Evolutionary conservation across 148 eudicot species (phyloP).

Genomic region (Cornus controversa): DNA sequence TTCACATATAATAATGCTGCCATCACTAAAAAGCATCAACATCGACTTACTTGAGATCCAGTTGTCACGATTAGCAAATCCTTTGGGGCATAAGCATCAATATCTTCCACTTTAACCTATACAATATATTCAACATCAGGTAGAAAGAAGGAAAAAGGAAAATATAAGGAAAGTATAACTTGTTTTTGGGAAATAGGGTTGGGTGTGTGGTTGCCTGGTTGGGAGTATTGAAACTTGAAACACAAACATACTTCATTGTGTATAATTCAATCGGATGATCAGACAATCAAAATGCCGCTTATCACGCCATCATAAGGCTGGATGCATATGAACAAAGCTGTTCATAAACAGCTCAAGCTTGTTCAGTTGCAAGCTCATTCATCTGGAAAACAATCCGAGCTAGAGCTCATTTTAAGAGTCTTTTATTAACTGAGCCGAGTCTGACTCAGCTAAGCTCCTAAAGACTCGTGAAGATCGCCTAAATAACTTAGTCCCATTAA

Average conservation of each 20-base stretch:
- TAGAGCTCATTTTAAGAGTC: too few species aligned
- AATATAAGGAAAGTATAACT: not conserved
- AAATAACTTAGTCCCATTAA: too few species aligned
- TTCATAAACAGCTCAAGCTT: too few species aligned
- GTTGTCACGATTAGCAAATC: constrained; percentile 94
- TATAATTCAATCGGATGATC: not conserved
- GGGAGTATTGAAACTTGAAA: not conserved
- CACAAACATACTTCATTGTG: not conserved
- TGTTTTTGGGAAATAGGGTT: not conserved
- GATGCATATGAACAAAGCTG: too few species aligned
- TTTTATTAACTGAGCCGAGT: too few species aligned
- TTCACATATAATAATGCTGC: not conserved
- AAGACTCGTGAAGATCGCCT: too few species aligned
- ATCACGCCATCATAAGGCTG: too few species aligned
- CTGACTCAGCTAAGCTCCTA: too few species aligned
- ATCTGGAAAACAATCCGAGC: too few species aligned
- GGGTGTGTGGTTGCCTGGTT: not conserved
- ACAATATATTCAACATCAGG: constrained; percentile 4
- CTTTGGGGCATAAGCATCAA: constrained; percentile 94
- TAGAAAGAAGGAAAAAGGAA: constrained; percentile 2
- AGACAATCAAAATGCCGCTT: too few species aligned
- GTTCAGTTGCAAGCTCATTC: too few species aligned
- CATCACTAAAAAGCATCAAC: constrained; percentile 17
- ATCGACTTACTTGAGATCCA: constrained; percentile 89
- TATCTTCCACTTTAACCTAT: constrained; percentile 93